Evolutionary conservation across 164 flowering plant genomes (phyloP).

Genomic region (Vitis rotundifolia): DNA sequence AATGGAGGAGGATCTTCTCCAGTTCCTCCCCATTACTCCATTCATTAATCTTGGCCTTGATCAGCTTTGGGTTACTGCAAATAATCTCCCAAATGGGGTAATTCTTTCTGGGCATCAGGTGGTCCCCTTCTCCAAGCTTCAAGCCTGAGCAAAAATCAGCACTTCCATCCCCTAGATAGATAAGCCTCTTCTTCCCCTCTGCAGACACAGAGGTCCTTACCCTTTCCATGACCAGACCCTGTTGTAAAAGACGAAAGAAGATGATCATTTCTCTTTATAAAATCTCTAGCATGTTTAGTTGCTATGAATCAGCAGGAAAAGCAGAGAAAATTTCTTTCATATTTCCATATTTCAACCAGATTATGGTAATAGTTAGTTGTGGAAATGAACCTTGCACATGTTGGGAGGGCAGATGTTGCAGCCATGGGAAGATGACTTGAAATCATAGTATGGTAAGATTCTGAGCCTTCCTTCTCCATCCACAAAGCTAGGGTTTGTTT

Average conservation of each 20-base stretch:
- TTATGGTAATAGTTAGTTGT: too few species aligned
- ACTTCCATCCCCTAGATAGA: slow-evolving; percentile 34
- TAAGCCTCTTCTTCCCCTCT: slow-evolving; percentile 11
- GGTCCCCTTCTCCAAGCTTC: slow-evolving; percentile 22
- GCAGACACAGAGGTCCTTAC: slow-evolving; percentile 4
- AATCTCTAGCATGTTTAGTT: too few species aligned
- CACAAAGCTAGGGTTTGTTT: slow-evolving; percentile 10
- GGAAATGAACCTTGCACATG: slow-evolving; percentile 15
- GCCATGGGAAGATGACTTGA: slow-evolving; percentile 13
- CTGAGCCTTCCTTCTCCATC: slow-evolving; percentile 17
- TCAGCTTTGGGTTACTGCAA: slow-evolving; percentile 1
- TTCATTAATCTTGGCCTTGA: slow-evolving; percentile 20
- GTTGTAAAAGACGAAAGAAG: too few species aligned
- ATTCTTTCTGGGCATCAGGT: slow-evolving; percentile 34
- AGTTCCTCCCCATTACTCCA: slow-evolving; percentile 27
- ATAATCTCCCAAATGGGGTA: slow-evolving; percentile 28
- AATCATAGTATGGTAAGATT: slow-evolving; percentile 10
- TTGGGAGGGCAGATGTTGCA: slow-evolving; percentile 22
- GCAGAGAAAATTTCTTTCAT: too few species aligned
- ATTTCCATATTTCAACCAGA: too few species aligned
- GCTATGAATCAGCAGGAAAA: too few species aligned
- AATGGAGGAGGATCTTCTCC: slow-evolving; percentile 11
- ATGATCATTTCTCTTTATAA: too few species aligned
- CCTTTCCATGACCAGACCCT: slow-evolving; percentile 27
- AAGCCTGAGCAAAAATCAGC: slow-evolving; percentile 31